phyloP scores from a whole-genome alignment of 176 grass and related monocot genomes.

The Musa troglodytarum region DNA sequence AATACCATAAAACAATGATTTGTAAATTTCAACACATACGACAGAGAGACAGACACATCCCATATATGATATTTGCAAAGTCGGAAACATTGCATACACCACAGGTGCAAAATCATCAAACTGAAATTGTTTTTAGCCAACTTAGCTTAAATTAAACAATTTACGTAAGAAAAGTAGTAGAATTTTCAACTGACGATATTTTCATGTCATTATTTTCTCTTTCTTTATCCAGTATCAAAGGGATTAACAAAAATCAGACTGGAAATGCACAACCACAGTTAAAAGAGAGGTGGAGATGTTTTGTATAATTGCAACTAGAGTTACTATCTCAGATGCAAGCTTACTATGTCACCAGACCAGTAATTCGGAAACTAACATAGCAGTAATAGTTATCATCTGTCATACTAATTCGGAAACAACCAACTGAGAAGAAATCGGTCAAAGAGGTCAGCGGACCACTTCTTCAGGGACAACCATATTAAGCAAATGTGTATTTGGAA shows the following conservation, averaged over 20 bases:
- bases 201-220: not conserved
- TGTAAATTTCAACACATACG: too few relatives aligned
- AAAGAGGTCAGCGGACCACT: too few relatives aligned
- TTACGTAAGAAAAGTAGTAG: not conserved
- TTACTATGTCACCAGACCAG: too few relatives aligned
- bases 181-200: not conserved
- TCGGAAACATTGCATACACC: conserved; percentile 1
- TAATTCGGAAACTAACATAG: too few relatives aligned
- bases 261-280: too few relatives aligned
- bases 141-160: not conserved
- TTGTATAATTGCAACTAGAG: not conserved
- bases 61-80: not conserved
- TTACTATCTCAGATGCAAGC: not conserved
- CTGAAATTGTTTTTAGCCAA: not conserved
- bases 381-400: too few relatives aligned
- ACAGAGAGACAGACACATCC: too few relatives aligned
- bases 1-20: not conserved
- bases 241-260: not conserved
- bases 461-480: too few relatives aligned
- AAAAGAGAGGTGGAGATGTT: not conserved
- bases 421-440: too few relatives aligned
- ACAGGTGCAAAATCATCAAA: not conserved
- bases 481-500: not conserved
- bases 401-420: too few relatives aligned
- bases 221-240: not conserved